Evolutionary conservation across 169 alveolate species (phyloP).

Genomic region (Plasmodium fragile): DNA sequence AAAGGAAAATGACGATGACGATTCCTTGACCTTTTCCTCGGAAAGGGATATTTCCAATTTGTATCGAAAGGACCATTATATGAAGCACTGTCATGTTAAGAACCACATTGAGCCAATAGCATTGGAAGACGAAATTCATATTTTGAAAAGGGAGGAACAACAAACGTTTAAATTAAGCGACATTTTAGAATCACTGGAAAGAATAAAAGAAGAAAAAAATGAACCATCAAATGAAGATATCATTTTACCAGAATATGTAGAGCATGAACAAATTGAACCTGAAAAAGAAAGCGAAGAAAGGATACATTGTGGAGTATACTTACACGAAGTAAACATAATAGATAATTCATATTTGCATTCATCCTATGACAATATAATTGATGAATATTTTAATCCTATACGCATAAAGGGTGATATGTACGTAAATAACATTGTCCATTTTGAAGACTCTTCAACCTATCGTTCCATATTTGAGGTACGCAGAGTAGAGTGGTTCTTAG

Average conservation of each 20-base stretch:
- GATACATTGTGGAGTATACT: slow-evolving; percentile 37
- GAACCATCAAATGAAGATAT: slow-evolving; percentile 10
- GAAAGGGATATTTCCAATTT: slow-evolving; percentile 23
- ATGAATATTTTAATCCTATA: slow-evolving; percentile 19
- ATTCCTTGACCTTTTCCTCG: neutral
- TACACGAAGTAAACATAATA: slow-evolving; percentile 69
- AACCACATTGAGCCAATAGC: slow-evolving; percentile 60
- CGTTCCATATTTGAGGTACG: slow-evolving; percentile 21
- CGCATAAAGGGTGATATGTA: slow-evolving; percentile 57
- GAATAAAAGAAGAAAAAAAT: slow-evolving; percentile 23
- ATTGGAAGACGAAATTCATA: slow-evolving; percentile 67
- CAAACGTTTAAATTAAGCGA: slow-evolving; percentile 52
- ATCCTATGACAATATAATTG: neutral
- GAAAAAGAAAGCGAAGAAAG: slow-evolving; percentile 19
- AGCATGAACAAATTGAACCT: neutral
- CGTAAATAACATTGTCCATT: slow-evolving; percentile 25
- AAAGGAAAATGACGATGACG: neutral
- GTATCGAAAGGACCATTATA: slow-evolving; percentile 56
- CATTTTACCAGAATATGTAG: slow-evolving; percentile 35
- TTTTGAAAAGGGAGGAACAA: slow-evolving; percentile 37
- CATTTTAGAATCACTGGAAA: slow-evolving; percentile 52
- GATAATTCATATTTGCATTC: slow-evolving; percentile 27
- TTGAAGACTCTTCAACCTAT: slow-evolving; percentile 48
- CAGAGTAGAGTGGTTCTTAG: slow-evolving; percentile 73
- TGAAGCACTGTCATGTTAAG: slow-evolving; percentile 66